These are phyloP conservation scores for Tulasnella sp. DNA, from an alignment of 768 basidiomycete species.

Conservation along the genomic window DNA sequence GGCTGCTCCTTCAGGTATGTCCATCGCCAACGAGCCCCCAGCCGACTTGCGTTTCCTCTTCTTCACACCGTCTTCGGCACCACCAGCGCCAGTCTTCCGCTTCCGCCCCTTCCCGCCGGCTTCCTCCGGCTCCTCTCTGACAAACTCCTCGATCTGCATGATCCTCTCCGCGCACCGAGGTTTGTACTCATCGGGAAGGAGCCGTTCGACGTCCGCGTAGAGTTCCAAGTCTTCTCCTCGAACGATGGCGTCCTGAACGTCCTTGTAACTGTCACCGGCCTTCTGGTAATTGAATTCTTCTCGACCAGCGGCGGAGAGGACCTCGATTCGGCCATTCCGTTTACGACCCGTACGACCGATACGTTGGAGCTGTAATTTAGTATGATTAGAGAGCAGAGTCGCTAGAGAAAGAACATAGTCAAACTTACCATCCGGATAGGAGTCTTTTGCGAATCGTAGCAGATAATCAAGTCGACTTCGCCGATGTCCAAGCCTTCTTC, in stretches of 20 bases:
- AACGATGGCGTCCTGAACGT: conserved; percentile 86
- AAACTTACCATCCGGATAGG: conserved; percentile 88
- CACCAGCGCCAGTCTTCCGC: conserved; percentile 29
- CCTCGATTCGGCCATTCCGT: conserved; percentile 85
- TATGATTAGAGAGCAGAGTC: background rate
- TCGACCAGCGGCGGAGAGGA: conserved; percentile 84
- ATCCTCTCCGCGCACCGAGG: conserved; percentile 77
- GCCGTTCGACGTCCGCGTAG: conserved; percentile 86
- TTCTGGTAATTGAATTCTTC: conserved; percentile 91
- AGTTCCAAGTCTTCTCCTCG: conserved; percentile 86
- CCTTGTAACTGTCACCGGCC: conserved; percentile 81
- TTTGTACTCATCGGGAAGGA: conserved; percentile 76
- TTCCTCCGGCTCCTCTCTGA: conserved; percentile 46
- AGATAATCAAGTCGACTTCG: conserved; percentile 93
- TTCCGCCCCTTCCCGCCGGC: conserved; percentile 47
- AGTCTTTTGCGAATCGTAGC: conserved; percentile 95
- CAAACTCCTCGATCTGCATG: conserved; percentile 79
- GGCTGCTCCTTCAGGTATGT: conserved; percentile 69
- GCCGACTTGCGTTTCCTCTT: conserved; percentile 77
- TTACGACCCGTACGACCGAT: conserved; percentile 95
- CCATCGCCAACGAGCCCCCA: conserved; percentile 46
- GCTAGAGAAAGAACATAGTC: background rate
- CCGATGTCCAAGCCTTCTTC: conserved; percentile 99
- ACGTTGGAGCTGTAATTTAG: conserved; percentile 77
- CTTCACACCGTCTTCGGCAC: background rate